phyloP scores from a whole-genome alignment of 2,329 filamentous ascomycete genomes.

The Neofusicoccum umdonicola region DNA sequence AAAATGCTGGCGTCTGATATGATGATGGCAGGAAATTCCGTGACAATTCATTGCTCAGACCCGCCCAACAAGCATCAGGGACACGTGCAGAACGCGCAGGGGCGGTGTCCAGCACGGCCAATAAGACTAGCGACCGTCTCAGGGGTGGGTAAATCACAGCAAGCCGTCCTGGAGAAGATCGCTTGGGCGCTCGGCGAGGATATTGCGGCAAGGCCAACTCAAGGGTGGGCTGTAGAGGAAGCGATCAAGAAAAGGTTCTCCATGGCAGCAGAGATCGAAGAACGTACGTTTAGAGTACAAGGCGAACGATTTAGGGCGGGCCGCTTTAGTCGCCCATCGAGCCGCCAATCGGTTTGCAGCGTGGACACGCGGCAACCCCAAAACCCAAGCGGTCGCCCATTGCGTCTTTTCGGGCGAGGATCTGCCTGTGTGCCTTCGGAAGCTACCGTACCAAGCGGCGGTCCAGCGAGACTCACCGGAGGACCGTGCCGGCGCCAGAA shows the following conservation, averaged over 20 bases:
- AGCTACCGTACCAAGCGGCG: slow-evolving; percentile 15
- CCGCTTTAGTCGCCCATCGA: slow-evolving; percentile 11
- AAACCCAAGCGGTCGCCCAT: slow-evolving; percentile 4
- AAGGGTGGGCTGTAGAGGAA: background rate
- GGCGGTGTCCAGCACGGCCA: slow-evolving; percentile 5
- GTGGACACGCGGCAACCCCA: slow-evolving; percentile 13
- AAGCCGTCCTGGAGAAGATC: slow-evolving; percentile 14
- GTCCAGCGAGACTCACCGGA: slow-evolving; percentile 4
- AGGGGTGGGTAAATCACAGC: slow-evolving; percentile 15
- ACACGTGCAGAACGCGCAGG: slow-evolving; percentile 12
- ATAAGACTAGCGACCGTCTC: background rate
- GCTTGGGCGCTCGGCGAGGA: background rate
- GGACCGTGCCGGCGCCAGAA: background rate
- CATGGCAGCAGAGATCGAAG: slow-evolving; percentile 12
- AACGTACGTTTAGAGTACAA: slow-evolving; percentile 17
- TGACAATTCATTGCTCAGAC: slow-evolving; percentile 12
- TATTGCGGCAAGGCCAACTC: background rate
- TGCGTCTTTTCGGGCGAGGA: slow-evolving; percentile 11
- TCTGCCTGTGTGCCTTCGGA: slow-evolving; percentile 15
- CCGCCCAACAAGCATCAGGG: slow-evolving; percentile 12
- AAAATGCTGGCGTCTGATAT: slow-evolving; percentile 15
- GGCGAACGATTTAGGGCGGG: slow-evolving; percentile 14
- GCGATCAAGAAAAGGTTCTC: slow-evolving; percentile 4
- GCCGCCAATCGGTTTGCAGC: slow-evolving; percentile 14
- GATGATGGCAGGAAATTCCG: slow-evolving; percentile 1